Evolutionary conservation across 2,329 filamentous ascomycete genomes (phyloP).

Genomic region (Diplocarpon rosae): DNA sequence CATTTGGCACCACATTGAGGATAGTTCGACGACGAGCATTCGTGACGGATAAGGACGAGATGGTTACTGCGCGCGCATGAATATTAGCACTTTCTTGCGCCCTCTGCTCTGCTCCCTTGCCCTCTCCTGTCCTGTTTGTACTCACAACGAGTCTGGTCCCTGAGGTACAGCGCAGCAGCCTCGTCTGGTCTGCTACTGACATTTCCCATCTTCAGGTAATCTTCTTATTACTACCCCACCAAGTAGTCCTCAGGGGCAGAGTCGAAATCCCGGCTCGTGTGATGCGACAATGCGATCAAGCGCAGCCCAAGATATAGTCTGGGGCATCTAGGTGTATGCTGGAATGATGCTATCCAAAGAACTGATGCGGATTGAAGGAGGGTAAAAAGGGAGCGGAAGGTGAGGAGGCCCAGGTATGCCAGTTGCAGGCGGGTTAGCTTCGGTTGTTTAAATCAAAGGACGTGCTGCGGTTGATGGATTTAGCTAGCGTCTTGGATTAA

Average conservation of each 20-base stretch:
- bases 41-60: constrained; percentile 72
- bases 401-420: too few relatives aligned
- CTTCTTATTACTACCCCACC: constrained; percentile 25
- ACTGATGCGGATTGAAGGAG: constrained; percentile 10
- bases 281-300: constrained; percentile 19
- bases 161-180: constrained; percentile 66
- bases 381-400: too few relatives aligned
- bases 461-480: background rate
- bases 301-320: constrained; percentile 14
- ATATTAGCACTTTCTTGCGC: constrained; percentile 7
- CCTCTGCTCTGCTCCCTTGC: background rate
- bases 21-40: constrained; percentile 70
- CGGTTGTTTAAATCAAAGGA: background rate
- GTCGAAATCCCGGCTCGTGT: constrained; percentile 6
- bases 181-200: constrained; percentile 84
- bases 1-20: constrained; percentile 71
- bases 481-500: too few relatives aligned
- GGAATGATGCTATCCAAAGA: constrained; percentile 18
- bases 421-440: background rate
- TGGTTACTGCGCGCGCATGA: constrained; percentile 52
- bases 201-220: constrained; percentile 64
- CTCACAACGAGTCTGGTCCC: constrained; percentile 86
- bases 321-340: constrained; percentile 23
- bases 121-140: constrained; percentile 18
- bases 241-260: constrained; percentile 8